These are phyloP conservation scores for Suhomyces bribrorum DNA, from an alignment of 1,139 yeast species.

Conservation along the genomic window DNA sequence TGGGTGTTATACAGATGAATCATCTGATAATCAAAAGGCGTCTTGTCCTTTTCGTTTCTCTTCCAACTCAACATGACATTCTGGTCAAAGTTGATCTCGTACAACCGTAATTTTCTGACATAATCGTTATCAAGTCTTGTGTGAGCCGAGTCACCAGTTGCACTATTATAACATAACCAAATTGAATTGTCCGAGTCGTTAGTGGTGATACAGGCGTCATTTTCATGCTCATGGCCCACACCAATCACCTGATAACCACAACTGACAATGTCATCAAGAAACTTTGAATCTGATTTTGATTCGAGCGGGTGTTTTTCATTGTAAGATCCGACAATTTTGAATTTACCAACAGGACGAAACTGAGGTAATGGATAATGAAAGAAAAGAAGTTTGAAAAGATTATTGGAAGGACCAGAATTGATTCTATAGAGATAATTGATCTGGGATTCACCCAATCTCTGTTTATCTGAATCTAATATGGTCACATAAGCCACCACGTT, in stretches of 20 bases:
- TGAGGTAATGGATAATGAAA: constrained; percentile 55
- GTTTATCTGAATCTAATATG: constrained; percentile 36
- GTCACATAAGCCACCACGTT: constrained; percentile 31
- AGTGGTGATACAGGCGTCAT: constrained; percentile 48
- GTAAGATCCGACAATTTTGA: constrained; percentile 50
- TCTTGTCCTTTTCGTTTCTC: constrained; percentile 29
- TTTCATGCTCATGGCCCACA: constrained; percentile 58
- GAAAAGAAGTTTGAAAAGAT: constrained; percentile 39
- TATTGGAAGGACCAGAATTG: constrained; percentile 3
- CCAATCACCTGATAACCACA: constrained; percentile 46
- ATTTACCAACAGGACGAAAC: constrained; percentile 50
- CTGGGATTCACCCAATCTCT: constrained; percentile 33
- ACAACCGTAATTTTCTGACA: constrained; percentile 39
- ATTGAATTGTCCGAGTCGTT: constrained; percentile 21
- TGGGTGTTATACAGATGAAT: constrained; percentile 24
- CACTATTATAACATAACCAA: constrained; percentile 45
- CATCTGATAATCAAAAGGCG: constrained; percentile 37
- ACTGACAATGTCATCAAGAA: constrained; percentile 38
- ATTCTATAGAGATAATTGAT: constrained; percentile 22
- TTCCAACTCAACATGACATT: constrained; percentile 42
- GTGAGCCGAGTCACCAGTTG: constrained; percentile 41
- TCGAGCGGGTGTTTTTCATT: constrained; percentile 45
- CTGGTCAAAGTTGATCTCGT: constrained; percentile 32
- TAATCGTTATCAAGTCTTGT: constrained; percentile 27
- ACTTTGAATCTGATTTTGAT: constrained; percentile 35